Conservation (phyloP, 75 land plant species). For the Cunninghamia lanceolata region DNA sequence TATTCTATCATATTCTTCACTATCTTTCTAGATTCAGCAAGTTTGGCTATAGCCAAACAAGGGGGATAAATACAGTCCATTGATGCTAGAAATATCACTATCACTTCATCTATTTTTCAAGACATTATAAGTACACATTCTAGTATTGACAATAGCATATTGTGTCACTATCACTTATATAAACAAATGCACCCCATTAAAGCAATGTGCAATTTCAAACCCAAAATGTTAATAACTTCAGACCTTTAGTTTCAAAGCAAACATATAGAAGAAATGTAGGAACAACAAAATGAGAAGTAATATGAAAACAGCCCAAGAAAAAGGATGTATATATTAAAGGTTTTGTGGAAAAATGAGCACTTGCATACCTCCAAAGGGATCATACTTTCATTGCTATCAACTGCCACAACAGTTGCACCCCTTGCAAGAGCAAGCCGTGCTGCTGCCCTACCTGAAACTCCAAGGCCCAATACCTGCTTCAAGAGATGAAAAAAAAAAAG, state of each 20-base stretch:
- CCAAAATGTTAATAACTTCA: neutral
- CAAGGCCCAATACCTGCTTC: conserved; percentile 60
- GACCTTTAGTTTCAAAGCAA: neutral
- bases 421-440: conserved; percentile 63
- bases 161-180: too few relatives aligned
- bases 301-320: neutral
- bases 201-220: neutral
- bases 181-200: neutral
- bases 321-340: neutral
- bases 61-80: neutral
- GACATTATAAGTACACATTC: neutral
- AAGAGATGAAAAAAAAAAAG: neutral
- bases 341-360: neutral
- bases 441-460: conserved; percentile 66
- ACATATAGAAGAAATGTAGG: neutral
- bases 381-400: conserved; percentile 49
- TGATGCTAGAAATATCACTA: neutral
- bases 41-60: neutral
- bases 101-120: neutral
- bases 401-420: conserved; percentile 60
- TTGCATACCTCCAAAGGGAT: conserved; percentile 44
- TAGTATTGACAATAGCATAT: too few relatives aligned
- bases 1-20: too few relatives aligned
- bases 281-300: neutral
- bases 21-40: too few relatives aligned